Percentiles rank a stretch among this genome's conserved stretches.
These are phyloP conservation scores for Colletotrichum abscissum DNA, from an alignment of 2,329 filamentous ascomycete species.

Conservation along the genomic window DNA sequence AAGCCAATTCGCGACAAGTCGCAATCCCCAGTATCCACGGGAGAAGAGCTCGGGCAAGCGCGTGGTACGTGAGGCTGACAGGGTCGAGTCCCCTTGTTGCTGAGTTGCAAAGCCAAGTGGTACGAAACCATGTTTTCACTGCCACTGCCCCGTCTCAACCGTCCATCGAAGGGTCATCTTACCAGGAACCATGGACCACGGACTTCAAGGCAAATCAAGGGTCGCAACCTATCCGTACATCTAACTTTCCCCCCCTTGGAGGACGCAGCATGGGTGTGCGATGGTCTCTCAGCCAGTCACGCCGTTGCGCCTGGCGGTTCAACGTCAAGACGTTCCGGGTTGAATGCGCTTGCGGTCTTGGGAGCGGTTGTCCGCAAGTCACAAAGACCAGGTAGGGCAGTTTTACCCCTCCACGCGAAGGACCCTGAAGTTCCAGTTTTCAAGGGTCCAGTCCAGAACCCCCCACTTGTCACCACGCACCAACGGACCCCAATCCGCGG, in stretches of 20 bases:
- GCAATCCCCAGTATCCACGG: slow-evolving; percentile 13
- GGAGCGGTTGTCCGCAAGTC: background rate
- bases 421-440: slow-evolving; percentile 36
- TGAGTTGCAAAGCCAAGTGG: background rate
- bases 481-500: slow-evolving; percentile 28
- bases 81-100: background rate
- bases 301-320: background rate
- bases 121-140: background rate
- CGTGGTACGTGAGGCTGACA: slow-evolving; percentile 20
- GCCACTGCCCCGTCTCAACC: background rate
- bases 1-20: slow-evolving; percentile 26
- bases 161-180: background rate
- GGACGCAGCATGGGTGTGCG: background rate
- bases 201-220: background rate
- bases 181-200: background rate
- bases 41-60: slow-evolving; percentile 8
- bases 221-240: background rate
- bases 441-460: slow-evolving; percentile 34
- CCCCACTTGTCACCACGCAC: slow-evolving; percentile 32
- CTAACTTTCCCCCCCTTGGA: background rate
- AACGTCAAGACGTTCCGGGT: background rate
- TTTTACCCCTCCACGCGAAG: slow-evolving; percentile 31
- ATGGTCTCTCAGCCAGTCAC: slow-evolving; percentile 6
- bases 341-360: background rate
- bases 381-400: background rate